Percentiles rank a stretch among this genome's conserved stretches.
phyloP scores from a whole-genome alignment of 495 filamentous ascomycete genomes.

The Daldinia decipiens region DNA sequence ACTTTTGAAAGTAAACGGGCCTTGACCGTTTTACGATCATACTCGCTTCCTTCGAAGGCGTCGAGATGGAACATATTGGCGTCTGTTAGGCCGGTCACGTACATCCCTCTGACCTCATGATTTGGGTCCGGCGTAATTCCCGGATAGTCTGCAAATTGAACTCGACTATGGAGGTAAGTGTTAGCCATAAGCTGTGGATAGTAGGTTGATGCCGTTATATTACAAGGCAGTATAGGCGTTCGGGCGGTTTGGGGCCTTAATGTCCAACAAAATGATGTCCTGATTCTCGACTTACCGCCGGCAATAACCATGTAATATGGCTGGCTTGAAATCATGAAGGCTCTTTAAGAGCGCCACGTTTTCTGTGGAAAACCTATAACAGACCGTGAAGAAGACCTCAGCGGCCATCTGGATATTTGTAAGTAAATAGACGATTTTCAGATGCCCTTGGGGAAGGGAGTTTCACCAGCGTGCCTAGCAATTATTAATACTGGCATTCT shows the following conservation, averaged over 20 bases:
- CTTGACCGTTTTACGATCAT: slow-evolving; percentile 69
- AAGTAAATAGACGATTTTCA: slow-evolving; percentile 21
- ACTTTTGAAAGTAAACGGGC: slow-evolving; percentile 64
- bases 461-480: slow-evolving; percentile 53
- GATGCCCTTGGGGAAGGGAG: background rate
- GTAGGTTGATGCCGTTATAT: background rate
- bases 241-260: background rate
- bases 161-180: slow-evolving; percentile 40
- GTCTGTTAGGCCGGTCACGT: slow-evolving; percentile 80
- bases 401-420: slow-evolving; percentile 75
- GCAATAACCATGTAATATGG: slow-evolving; percentile 75
- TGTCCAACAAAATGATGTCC: background rate
- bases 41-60: slow-evolving; percentile 82
- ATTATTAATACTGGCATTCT: slow-evolving; percentile 15
- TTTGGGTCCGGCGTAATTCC: slow-evolving; percentile 70
- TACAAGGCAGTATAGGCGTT: background rate
- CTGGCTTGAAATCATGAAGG: slow-evolving; percentile 73
- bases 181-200: slow-evolving; percentile 1
- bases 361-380: slow-evolving; percentile 66
- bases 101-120: slow-evolving; percentile 78
- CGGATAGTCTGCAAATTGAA: slow-evolving; percentile 76
- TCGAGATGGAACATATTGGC: slow-evolving; percentile 82
- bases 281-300: slow-evolving; percentile 68
- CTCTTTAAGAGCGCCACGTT: slow-evolving; percentile 58
- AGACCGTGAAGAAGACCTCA: slow-evolving; percentile 82